phyloP scores from a whole-genome alignment of 2,329 filamentous ascomycete genomes.

The Immersiporthe knoxdaviesiana region DNA sequence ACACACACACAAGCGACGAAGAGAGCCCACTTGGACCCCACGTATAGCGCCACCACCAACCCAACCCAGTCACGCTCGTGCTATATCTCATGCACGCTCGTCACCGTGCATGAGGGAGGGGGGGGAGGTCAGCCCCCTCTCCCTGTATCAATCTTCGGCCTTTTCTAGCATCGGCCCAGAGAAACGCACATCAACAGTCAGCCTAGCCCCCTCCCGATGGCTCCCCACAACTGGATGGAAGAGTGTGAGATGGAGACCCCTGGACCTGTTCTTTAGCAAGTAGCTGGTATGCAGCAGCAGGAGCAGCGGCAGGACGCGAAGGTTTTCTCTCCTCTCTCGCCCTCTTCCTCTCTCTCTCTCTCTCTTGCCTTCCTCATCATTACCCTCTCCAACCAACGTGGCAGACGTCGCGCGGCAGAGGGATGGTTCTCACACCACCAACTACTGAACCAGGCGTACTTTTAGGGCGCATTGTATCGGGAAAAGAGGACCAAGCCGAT shows the following conservation, averaged over 20 bases:
- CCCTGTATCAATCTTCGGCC: not conserved
- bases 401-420: not conserved
- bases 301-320: too few species aligned
- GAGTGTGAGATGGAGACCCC: not conserved
- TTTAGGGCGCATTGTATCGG: not conserved
- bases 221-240: not conserved
- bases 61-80: not conserved
- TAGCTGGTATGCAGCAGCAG: not conserved
- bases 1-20: not conserved
- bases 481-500: conserved; percentile 1
- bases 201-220: not conserved
- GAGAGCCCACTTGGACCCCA: not conserved
- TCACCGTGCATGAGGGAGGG: not conserved
- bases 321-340: not conserved
- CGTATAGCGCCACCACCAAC: not conserved
- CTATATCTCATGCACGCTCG: not conserved
- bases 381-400: not conserved
- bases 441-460: not conserved
- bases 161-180: not conserved
- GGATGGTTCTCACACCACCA: not conserved
- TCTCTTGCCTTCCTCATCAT: too few species aligned
- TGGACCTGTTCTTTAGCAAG: not conserved
- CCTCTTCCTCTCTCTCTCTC: not conserved
- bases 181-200: not conserved
- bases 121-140: not conserved